Evolutionary conservation across 768 basidiomycete genomes (phyloP).

Genomic region (Tylopilus intermedius): DNA sequence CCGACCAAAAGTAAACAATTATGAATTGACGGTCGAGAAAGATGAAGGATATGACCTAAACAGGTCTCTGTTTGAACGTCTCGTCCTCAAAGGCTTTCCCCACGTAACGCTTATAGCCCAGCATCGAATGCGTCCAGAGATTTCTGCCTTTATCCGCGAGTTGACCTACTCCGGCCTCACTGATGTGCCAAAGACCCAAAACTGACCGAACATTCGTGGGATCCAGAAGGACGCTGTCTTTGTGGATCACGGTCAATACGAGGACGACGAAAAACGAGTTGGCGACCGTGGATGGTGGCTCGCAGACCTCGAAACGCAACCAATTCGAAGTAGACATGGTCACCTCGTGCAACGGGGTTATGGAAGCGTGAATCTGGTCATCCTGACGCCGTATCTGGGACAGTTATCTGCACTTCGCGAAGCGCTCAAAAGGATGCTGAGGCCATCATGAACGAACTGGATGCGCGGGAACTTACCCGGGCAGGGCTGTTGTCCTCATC

Average conservation of each 20-base stretch:
- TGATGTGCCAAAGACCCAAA: slow-evolving; percentile 48
- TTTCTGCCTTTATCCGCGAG: slow-evolving; percentile 53
- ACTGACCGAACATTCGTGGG: slow-evolving; percentile 51
- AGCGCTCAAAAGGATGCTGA: slow-evolving; percentile 45
- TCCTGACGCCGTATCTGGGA: slow-evolving; percentile 67
- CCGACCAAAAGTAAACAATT: slow-evolving; percentile 68
- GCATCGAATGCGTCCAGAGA: slow-evolving; percentile 74
- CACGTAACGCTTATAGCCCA: slow-evolving; percentile 53
- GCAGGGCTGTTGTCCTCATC: slow-evolving; percentile 48
- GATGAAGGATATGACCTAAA: slow-evolving; percentile 65
- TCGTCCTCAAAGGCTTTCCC: slow-evolving; percentile 58
- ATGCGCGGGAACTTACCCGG: slow-evolving; percentile 50
- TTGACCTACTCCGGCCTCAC: slow-evolving; percentile 63
- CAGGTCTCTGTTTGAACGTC: slow-evolving; percentile 62
- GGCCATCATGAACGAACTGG: slow-evolving; percentile 59
- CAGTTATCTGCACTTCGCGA: slow-evolving; percentile 51
- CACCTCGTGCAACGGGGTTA: slow-evolving; percentile 63
- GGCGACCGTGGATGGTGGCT: slow-evolving; percentile 41
- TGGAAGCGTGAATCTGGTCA: slow-evolving; percentile 51
- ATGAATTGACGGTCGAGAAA: slow-evolving; percentile 61
- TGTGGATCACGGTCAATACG: slow-evolving; percentile 51
- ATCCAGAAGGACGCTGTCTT: slow-evolving; percentile 56
- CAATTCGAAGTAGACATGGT: slow-evolving; percentile 58
- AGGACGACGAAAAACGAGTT: slow-evolving; percentile 42
- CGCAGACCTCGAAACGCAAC: slow-evolving; percentile 59